phyloP scores from a whole-genome alignment of 2,329 filamentous ascomycete genomes.

The Corynespora cassiicola region DNA sequence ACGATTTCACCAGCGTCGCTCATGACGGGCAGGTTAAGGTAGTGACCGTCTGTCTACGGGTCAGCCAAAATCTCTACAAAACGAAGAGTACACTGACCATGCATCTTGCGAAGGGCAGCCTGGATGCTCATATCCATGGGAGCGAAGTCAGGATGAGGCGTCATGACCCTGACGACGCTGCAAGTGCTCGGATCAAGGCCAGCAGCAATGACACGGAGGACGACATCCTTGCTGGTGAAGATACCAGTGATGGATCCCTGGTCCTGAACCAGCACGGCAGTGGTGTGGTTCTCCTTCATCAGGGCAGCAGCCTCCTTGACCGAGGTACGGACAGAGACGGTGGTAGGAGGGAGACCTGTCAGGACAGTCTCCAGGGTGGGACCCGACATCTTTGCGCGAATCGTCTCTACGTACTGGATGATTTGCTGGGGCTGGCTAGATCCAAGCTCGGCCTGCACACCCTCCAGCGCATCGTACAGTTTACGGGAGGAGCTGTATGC shows the following conservation, averaged over 20 bases:
- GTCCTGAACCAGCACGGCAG: conserved; percentile 93
- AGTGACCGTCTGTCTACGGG: conserved; percentile 81
- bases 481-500: conserved; percentile 98
- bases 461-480: conserved; percentile 95
- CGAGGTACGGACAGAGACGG: conserved; percentile 92
- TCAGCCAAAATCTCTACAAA: conserved; percentile 19
- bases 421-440: conserved; percentile 97
- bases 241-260: conserved; percentile 98
- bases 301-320: conserved; percentile 93
- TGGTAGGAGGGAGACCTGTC: conserved; percentile 89
- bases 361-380: conserved; percentile 94
- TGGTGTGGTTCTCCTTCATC: conserved; percentile 99
- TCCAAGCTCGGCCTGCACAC: conserved; percentile 95
- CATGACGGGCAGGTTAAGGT: conserved; percentile 98
- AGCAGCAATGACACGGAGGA: conserved; percentile 95
- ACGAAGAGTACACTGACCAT: conserved; percentile 68
- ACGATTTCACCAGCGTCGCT: conserved; percentile 97
- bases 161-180: conserved; percentile 99
- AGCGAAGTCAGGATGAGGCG: conserved; percentile 97
- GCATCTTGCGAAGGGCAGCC: conserved; percentile 97
- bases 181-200: conserved; percentile 93
- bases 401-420: conserved; percentile 97
- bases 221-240: conserved; percentile 99
- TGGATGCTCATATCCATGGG: conserved; percentile 99
- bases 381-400: conserved; percentile 96